Conservation (phyloP, 1,284 basidiomycete genomes). For the Ustilago sp. region DNA sequence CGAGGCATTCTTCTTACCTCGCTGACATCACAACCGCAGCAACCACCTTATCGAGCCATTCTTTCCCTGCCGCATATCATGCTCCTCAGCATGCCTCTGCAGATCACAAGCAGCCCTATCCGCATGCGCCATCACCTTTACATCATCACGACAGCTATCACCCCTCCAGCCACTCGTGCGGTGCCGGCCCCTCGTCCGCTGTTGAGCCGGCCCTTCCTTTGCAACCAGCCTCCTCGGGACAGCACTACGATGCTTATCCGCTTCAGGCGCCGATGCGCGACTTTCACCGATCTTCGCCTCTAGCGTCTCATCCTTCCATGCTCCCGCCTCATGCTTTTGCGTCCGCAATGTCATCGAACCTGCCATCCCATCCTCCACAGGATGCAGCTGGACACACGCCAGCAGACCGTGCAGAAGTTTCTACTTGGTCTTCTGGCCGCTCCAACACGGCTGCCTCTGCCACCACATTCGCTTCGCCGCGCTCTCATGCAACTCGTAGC, state of each 20-base stretch:
- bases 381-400: conserved; percentile 2
- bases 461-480: conserved; percentile 20
- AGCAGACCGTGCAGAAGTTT: not conserved
- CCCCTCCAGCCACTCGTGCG: conserved; percentile 19
- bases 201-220: conserved; percentile 11
- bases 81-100: conserved; percentile 10
- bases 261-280: conserved; percentile 27
- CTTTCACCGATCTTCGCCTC: conserved; percentile 29
- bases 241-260: conserved; percentile 24
- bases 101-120: conserved; percentile 13
- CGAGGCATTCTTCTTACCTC: conserved; percentile 9
- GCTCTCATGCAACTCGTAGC: conserved; percentile 12
- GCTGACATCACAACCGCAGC: not conserved
- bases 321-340: conserved; percentile 18
- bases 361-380: not conserved
- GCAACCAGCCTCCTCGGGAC: conserved; percentile 3
- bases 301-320: conserved; percentile 18
- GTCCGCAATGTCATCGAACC: not conserved
- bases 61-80: conserved; percentile 1
- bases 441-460: conserved; percentile 2
- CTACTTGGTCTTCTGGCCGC: conserved; percentile 5
- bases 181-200: not conserved
- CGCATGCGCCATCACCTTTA: conserved; percentile 20
- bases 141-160: conserved; percentile 11
- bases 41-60: not conserved